These are phyloP conservation scores for Dactylonectria estremocensis DNA, from an alignment of 2,329 filamentous ascomycete species.

Conservation along the genomic window DNA sequence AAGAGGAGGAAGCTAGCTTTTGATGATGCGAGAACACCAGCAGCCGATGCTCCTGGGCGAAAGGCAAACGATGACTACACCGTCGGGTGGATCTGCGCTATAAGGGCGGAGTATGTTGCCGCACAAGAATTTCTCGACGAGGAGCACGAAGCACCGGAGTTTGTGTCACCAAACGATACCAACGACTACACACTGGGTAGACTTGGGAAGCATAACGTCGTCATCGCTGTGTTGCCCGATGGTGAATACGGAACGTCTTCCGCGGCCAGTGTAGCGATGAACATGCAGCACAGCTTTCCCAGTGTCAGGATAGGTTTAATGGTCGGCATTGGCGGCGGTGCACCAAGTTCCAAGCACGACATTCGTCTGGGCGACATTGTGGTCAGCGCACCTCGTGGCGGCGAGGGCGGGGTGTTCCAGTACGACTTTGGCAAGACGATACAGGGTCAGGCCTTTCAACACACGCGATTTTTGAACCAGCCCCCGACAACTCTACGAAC, in stretches of 20 bases:
- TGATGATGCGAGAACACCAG: too few species aligned
- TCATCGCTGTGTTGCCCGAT: background rate
- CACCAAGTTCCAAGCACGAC: background rate
- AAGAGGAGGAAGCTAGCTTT: too few species aligned
- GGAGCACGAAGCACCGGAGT: background rate
- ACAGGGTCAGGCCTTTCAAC: background rate
- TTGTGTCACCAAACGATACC: background rate
- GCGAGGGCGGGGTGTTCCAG: background rate
- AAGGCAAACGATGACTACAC: background rate
- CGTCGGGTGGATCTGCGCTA: background rate
- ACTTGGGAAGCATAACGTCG: conserved; percentile 1
- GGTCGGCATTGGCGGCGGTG: background rate
- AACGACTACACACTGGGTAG: background rate
- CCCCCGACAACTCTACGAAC: background rate
- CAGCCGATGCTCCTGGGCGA: too few species aligned
- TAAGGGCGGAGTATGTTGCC: background rate
- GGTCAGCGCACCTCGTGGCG: background rate
- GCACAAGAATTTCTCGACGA: conserved; percentile 7
- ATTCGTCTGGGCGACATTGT: background rate
- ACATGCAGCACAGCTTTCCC: background rate
- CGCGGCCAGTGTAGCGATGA: too few species aligned
- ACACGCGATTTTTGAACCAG: background rate
- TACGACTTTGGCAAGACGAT: background rate
- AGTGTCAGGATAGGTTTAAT: background rate
- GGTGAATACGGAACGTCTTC: background rate